phyloP scores from a whole-genome alignment of 371 early-diverging fungal genomes.

The Scutellospora calospora region DNA sequence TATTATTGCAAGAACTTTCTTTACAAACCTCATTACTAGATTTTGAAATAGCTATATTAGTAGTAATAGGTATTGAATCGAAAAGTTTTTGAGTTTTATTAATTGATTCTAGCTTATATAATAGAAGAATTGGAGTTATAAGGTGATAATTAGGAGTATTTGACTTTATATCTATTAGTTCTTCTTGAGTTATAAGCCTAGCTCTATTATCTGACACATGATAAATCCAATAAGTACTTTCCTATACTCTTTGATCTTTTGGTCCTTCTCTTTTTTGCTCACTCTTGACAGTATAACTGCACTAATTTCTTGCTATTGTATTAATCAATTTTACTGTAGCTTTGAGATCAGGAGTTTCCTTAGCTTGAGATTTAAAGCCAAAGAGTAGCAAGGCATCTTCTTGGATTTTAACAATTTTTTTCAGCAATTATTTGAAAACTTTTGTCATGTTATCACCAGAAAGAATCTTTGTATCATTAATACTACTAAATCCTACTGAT shows the following conservation, averaged over 20 bases:
- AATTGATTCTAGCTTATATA: slow-evolving; percentile 29
- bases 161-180: slow-evolving; percentile 36
- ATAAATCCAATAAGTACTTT: slow-evolving; percentile 20
- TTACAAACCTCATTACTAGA: slow-evolving; percentile 26
- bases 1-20: slow-evolving; percentile 19
- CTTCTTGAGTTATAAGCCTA: slow-evolving; percentile 25
- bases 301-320: slow-evolving; percentile 34
- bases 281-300: slow-evolving; percentile 35
- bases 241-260: slow-evolving; percentile 5
- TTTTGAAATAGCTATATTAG: too few species aligned
- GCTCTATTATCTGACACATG: slow-evolving; percentile 11
- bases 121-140: slow-evolving; percentile 40
- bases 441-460: background rate
- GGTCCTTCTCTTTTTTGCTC: too few species aligned
- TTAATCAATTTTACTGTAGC: slow-evolving; percentile 25
- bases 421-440: background rate
- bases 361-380: slow-evolving; percentile 12
- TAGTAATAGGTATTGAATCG: too few species aligned
- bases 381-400: slow-evolving; percentile 13
- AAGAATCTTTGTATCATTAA: background rate
- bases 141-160: slow-evolving; percentile 35
- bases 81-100: slow-evolving; percentile 37
- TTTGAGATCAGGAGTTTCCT: slow-evolving; percentile 20
- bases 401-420: slow-evolving; percentile 26
- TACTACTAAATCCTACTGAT: background rate